Base-by-base conservation (phyloP, 768 basidiomycete genomes). In the Candolleomyces eurysporus region DNA sequence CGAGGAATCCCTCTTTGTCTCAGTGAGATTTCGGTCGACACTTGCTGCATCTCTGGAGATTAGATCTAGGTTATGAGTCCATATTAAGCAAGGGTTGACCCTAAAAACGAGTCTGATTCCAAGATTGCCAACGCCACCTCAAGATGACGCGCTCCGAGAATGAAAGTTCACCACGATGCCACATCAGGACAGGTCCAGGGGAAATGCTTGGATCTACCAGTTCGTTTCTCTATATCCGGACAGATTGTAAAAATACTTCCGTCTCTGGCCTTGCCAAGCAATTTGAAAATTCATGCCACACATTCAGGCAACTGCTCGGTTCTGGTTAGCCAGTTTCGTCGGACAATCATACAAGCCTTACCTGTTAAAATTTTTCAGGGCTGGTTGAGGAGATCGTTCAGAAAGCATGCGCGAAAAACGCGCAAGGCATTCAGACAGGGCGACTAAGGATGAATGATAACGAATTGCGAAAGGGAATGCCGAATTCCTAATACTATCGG, bases 91-190 rank as follows among this genome's bases (percentile, higher is more conserved):
- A 43, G 36, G 21, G 54, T n/a, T 39, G 54, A 56, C 54, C 40
- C 42, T 42, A 42, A 56, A 40, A 17, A 39, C 52, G 36, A 36
- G 11, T 42, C 22, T 36, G 53, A 36, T 31, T 31, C 22, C 16
- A n/a, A 51, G 54, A 56, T 56, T 56, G 54, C 7, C 52, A 17
- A 43, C 54, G 54, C 54, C 54, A 56, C 54, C 21, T 39, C 21
- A 10, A 53, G 14, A 36, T 36, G 36, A 36, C 36, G 36, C 36
- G 36, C 36, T 5, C 36, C 36, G 36, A 36, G 36, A 36, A 36
- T 36, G 36, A 36, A 36, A 36, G 8, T 6, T 36, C 5, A 36
- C 36, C 36, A 26, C 4, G 26, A 26, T 26, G 26, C 26, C 26
- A 26, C 26, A 36, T 36, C 36, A 36, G 11, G 8, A 36, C 36